Conservation (phyloP, 768 basidiomycete genomes). For the Kwoniella newhampshirensis region DNA sequence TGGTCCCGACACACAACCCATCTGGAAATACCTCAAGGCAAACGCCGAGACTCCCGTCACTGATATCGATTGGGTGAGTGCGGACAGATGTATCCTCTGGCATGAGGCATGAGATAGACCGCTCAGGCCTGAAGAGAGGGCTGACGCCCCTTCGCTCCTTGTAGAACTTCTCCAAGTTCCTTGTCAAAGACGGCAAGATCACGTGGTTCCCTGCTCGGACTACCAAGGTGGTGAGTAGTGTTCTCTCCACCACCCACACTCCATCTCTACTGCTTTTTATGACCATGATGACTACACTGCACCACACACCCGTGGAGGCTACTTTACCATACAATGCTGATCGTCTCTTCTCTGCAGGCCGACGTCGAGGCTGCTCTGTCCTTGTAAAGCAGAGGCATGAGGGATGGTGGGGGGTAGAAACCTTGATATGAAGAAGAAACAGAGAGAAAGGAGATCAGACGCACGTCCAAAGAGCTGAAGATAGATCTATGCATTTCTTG, state of each 20-base stretch:
- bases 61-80: conserved; percentile 50
- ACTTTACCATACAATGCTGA: background rate
- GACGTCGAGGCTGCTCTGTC: conserved; percentile 28
- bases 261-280: background rate
- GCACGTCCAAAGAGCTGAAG: no score
- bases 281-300: background rate
- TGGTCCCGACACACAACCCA: conserved; percentile 49
- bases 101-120: no score
- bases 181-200: conserved; percentile 50
- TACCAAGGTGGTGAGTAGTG: conserved; percentile 50
- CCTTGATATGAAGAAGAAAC: no score
- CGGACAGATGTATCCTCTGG: background rate
- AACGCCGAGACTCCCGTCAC: conserved; percentile 46
- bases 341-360: conserved; percentile 5
- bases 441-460: no score
- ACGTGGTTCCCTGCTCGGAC: conserved; percentile 49
- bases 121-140: background rate
- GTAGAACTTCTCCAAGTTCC: conserved; percentile 50
- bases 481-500: no score
- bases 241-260: background rate
- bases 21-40: conserved; percentile 52
- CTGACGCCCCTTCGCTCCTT: background rate
- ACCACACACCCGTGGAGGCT: background rate
- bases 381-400: no score
- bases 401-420: no score